phyloP scores from a whole-genome alignment of 106 monocot species.

The Hemerocallis citrina region DNA sequence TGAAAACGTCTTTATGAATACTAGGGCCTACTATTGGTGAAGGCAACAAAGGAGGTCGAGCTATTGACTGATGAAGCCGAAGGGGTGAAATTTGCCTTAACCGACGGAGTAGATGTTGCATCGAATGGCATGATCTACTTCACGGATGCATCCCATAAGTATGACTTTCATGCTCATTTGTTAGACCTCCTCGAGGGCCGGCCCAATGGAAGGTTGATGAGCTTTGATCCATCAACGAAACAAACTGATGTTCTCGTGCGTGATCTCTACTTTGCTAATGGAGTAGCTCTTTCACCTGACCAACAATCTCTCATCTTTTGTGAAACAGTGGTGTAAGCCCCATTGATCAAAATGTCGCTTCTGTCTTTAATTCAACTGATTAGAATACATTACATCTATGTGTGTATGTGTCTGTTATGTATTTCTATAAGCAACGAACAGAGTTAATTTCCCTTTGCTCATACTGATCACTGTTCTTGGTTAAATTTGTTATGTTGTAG shows the following conservation, averaged over 20 bases:
- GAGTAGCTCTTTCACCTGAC: constrained; percentile 36
- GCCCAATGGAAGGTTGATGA: constrained; percentile 50
- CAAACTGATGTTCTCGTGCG: constrained; percentile 35
- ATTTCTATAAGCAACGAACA: too few species aligned
- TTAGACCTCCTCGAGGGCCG: constrained; percentile 52
- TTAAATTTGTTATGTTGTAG: constrained; percentile 19
- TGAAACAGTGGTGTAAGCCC: constrained; percentile 42
- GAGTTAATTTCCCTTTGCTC: constrained; percentile 9
- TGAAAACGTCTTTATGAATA: too few species aligned
- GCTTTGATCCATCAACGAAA: constrained; percentile 39
- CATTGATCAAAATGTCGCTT: too few species aligned
- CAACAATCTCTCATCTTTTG: constrained; percentile 46
- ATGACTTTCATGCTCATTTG: constrained; percentile 16
- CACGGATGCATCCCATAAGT: constrained; percentile 86
- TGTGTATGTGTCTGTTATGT: too few species aligned
- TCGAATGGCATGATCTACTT: constrained; percentile 63
- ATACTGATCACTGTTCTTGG: background rate
- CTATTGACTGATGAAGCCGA: constrained; percentile 54
- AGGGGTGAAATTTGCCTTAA: constrained; percentile 41
- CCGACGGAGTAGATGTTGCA: constrained; percentile 65
- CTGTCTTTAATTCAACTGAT: too few species aligned
- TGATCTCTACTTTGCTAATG: constrained; percentile 55
- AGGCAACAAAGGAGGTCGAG: constrained; percentile 21
- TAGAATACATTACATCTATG: too few species aligned
- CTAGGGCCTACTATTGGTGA: constrained; percentile 49